These are phyloP conservation scores for Ceriops zippeliana DNA, from an alignment of 345 rosid species.

Conservation along the genomic window DNA sequence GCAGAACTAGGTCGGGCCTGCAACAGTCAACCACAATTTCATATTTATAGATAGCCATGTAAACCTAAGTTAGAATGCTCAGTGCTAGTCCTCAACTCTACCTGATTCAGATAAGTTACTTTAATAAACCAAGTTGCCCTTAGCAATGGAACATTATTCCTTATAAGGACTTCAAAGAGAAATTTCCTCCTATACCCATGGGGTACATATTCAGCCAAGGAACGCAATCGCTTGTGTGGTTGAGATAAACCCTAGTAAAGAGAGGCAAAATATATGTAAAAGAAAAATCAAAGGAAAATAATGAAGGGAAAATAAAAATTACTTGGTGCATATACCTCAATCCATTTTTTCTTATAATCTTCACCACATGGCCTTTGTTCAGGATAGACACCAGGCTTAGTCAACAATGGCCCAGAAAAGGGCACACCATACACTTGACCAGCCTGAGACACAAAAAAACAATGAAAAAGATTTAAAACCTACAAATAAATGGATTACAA, in stretches of 20 bases:
- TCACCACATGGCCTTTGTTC: slow-evolving; percentile 75
- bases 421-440: slow-evolving; percentile 99
- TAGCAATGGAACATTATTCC: slow-evolving; percentile 89
- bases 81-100: slow-evolving; percentile 13
- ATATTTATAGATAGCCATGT: slow-evolving; percentile 6
- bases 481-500: background rate
- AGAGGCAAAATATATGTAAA: background rate
- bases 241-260: slow-evolving; percentile 55
- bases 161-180: slow-evolving; percentile 84
- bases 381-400: slow-evolving; percentile 77
- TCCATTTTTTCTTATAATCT: slow-evolving; percentile 89
- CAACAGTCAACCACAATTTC: slow-evolving; percentile 18
- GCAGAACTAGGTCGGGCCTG: slow-evolving; percentile 77
- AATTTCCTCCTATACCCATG: slow-evolving; percentile 66
- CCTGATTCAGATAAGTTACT: slow-evolving; percentile 98
- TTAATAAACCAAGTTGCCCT: slow-evolving; percentile 98
- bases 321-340: slow-evolving; percentile 57
- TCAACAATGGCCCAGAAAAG: slow-evolving; percentile 72
- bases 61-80: background rate
- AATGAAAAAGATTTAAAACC: background rate
- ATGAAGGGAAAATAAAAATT: background rate
- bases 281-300: background rate
- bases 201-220: slow-evolving; percentile 92
- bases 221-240: slow-evolving; percentile 76
- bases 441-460: slow-evolving; percentile 54